These are phyloP conservation scores for Hortiboletus flavorubellus DNA, from an alignment of 768 basidiomycete species.

Conservation along the genomic window DNA sequence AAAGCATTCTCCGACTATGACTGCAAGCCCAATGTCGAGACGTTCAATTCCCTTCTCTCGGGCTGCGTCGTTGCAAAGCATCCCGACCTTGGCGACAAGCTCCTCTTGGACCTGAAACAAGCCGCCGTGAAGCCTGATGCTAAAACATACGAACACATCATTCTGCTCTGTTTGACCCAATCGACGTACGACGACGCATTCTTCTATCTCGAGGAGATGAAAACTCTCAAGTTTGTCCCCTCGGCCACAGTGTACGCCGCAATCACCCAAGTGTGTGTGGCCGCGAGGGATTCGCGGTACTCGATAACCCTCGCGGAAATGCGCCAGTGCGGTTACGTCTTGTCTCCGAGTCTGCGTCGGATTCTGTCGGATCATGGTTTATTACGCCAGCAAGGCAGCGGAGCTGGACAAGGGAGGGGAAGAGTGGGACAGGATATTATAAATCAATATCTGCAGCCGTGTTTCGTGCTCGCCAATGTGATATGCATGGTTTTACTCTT, in stretches of 20 bases:
- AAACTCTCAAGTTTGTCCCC: slow-evolving; percentile 56
- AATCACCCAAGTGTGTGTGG: slow-evolving; percentile 57
- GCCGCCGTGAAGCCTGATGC: slow-evolving; percentile 52
- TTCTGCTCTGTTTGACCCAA: slow-evolving; percentile 68
- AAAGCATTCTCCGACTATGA: slow-evolving; percentile 54
- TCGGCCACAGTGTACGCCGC: slow-evolving; percentile 51
- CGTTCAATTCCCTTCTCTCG: slow-evolving; percentile 66
- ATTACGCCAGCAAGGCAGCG: not conserved
- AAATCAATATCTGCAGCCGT: not conserved
- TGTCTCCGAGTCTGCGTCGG: slow-evolving; percentile 30
- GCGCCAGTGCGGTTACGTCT: slow-evolving; percentile 52
- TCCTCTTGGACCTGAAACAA: slow-evolving; percentile 65
- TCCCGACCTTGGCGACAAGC: slow-evolving; percentile 61
- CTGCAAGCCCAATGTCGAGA: slow-evolving; percentile 55
- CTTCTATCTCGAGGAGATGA: slow-evolving; percentile 88
- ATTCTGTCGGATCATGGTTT: slow-evolving; percentile 29
- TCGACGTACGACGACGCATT: slow-evolving; percentile 81
- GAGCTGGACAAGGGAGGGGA: not conserved
- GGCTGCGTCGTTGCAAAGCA: slow-evolving; percentile 61
- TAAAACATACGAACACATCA: slow-evolving; percentile 63
- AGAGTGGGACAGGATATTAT: not conserved
- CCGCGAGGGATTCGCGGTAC: slow-evolving; percentile 57
- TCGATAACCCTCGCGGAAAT: slow-evolving; percentile 69
- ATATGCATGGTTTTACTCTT: not conserved
- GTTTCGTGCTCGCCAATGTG: not conserved